Conservation (phyloP, 192 early-diverging fungal genomes). For the Backusella circina region DNA sequence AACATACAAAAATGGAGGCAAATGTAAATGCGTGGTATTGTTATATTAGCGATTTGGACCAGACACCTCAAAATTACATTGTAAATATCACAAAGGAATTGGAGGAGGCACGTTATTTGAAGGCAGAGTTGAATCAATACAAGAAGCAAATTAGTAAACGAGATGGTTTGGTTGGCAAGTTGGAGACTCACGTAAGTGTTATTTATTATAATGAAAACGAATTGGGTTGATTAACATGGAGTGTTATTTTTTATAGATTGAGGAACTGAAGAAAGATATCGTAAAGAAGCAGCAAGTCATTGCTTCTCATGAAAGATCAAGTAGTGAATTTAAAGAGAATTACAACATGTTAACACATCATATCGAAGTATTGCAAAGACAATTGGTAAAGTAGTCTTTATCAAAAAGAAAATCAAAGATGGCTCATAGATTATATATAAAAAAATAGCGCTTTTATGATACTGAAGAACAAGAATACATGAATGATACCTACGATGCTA, state of each 20-base stretch:
- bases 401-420: neutral
- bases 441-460: neutral
- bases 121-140: neutral
- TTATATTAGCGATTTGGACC: neutral
- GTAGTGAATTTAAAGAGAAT: neutral
- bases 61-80: neutral
- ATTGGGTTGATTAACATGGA: neutral
- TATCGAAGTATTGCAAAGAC: neutral
- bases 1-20: neutral
- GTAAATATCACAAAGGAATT: neutral
- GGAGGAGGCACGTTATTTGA: neutral
- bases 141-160: neutral
- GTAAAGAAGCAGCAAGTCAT: neutral
- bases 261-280: neutral
- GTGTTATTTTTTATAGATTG: neutral
- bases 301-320: neutral
- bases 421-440: too few species aligned
- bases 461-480: neutral
- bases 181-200: neutral
- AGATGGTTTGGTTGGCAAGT: neutral
- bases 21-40: neutral
- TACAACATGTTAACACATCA: neutral
- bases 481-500: neutral
- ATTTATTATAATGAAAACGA: neutral
- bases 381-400: slow-evolving; percentile 3